Evolutionary conservation across 768 basidiomycete genomes (phyloP), one percentile per base, ranked within the genome.

Genomic region (Albatrellus ellisii): DNA sequence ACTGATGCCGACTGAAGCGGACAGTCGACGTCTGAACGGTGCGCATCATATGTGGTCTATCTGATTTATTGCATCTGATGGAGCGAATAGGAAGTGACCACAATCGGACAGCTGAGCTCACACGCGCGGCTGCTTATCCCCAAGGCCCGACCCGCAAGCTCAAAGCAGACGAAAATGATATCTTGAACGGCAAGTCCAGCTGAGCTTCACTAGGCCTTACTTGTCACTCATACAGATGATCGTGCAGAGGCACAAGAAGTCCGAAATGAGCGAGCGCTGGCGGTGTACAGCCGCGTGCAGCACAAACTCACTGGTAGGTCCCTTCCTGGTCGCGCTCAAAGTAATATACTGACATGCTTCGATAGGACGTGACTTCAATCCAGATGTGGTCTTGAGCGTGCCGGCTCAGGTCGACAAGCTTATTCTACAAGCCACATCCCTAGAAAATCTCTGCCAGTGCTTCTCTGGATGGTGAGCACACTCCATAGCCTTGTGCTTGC

Each of bases 381-480:
- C 89, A 0, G 79, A 87, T 4, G 63, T 76, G 36, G 65, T 69
- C 1, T 68, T 98, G 36, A 63, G 69, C 7, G 85, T 97, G n/a
- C 63, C 69, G 20, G 73, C 67, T 8, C 95, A 99, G 59, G 95
- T 99, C 10, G 87, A 91, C 55, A 82, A 84, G 58, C 67, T 99
- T 41, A 97, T 99, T 48, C 72, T 79, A 48, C 89, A 98, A 59
- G 89, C 95, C 4, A 95, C 86, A 4, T 81, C 87, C 11, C 59
- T 97, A 33, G 92, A 97, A 60, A 95, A 98, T 58, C 74, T 98
- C 2, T 95, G 90, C 58, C 92, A 94, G 58, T 91, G 89, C 55
- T 95, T 94, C 67, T 86, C 89, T 47, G 91, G 91, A 59, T 94
- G 90, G 91, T 82, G 53, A 41, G 74, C 25, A 12, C 25, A 2